A percentile compares a stretch with the other conserved stretches of the same genome.
Evolutionary conservation across 768 basidiomycete species (phyloP).

Genomic region (Infundibulicybe gibba): DNA sequence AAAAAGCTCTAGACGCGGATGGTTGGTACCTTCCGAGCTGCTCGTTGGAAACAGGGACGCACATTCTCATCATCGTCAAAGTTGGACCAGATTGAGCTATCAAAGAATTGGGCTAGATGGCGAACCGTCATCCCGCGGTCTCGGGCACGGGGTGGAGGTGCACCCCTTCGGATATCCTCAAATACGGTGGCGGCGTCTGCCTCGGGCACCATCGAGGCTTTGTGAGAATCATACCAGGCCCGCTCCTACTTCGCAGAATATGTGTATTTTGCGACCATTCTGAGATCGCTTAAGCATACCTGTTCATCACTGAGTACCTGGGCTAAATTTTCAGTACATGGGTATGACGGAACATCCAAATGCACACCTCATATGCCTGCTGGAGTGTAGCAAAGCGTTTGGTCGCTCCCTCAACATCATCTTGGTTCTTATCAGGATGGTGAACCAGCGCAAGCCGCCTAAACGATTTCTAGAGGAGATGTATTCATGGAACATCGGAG

Average conservation of each 20-base stretch:
- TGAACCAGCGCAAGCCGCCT: conserved; percentile 79
- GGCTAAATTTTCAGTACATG: conserved; percentile 3
- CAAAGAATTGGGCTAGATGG: conserved; percentile 84
- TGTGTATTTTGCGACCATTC: conserved; percentile 9
- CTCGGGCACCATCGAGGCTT: conserved; percentile 72
- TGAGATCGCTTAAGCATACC: conserved; percentile 36
- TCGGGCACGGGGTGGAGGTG: conserved; percentile 43
- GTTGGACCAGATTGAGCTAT: conserved; percentile 60
- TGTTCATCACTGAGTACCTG: conserved; percentile 94
- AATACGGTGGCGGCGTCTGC: conserved; percentile 84
- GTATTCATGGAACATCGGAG: conserved; percentile 3
- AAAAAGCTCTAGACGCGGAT: conserved; percentile 70
- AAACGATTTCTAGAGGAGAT: conserved; percentile 62
- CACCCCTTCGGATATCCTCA: conserved; percentile 79
- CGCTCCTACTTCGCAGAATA: conserved; percentile 69
- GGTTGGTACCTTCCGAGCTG: not conserved
- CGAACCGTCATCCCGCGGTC: conserved; percentile 78
- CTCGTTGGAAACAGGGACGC: conserved; percentile 15
- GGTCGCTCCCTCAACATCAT: conserved; percentile 83
- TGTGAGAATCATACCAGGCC: conserved; percentile 97
- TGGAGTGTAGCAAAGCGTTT: conserved; percentile 84
- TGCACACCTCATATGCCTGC: conserved; percentile 88
- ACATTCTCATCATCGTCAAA: conserved; percentile 66
- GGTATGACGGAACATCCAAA: not conserved
- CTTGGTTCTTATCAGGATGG: conserved; percentile 85